Evolutionary conservation across 768 basidiomycete genomes (phyloP), one percentile per base, ranked within the genome.

Genomic region (Mycena pura): DNA sequence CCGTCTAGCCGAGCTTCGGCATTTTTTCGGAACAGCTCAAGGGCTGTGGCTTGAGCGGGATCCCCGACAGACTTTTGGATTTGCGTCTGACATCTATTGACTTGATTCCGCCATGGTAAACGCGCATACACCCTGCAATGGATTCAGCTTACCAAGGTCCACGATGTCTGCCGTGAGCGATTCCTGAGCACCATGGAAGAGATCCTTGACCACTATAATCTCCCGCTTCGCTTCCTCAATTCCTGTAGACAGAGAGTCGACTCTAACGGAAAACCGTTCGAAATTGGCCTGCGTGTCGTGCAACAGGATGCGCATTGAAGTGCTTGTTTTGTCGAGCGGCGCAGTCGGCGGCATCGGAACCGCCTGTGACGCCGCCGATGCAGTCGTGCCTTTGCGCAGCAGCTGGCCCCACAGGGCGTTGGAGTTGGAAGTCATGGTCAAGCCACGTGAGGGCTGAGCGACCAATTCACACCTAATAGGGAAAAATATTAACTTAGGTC

Each of bases 201-300:
- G 73, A 22, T 78, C 78, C 61, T 86, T 82, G 3, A 84, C 80
- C 6, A 77, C 73, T 22, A 78, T 73, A 28, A 91, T 79, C 64
- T 89, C 86, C 6, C 75, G 71, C 63, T 80, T 82, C 24, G 86
- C 78, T 29, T 83, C 78, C 14, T 85, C 83, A 13, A 89, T 78
- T 29, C 75, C 79, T 11, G 72, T 71, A 2, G 84, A 72, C 22
- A 91, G 77, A n/a, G 73, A 73, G 40, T 84, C 85, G 14, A 87
- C 82, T 28, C 82, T 80, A 7, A 75, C 75, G 0, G 87, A 84
- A 60, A 92, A 91, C 65, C 77, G 83, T 72, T 92, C 89, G 32
- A 92, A 79, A 62, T 87, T 84, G 21, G 82, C 83, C 56, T 91
- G 89, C 1, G 89, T 91, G 69, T 92, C 91, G 64, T 91, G 85